These are phyloP conservation scores for Puccinia triticina DNA, from an alignment of 1,284 basidiomycete genomes.

Conservation along the genomic window DNA sequence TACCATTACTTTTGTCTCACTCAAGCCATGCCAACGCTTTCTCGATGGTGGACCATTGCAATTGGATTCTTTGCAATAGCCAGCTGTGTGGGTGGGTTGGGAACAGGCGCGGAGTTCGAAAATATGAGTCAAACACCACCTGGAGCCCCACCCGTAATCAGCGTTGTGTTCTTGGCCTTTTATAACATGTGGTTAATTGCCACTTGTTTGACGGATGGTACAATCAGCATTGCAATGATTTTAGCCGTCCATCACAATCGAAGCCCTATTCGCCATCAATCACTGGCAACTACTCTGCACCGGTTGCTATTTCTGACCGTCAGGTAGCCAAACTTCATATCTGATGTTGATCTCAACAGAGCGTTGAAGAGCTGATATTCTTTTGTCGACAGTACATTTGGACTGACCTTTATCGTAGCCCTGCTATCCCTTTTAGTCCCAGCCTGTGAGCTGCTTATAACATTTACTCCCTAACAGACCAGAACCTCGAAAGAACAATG, in stretches of 20 bases:
- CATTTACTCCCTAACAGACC: not conserved
- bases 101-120: not conserved
- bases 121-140: not conserved
- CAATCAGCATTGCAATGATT: not conserved
- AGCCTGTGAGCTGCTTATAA: not conserved
- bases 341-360: not conserved
- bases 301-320: not conserved
- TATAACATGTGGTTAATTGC: not conserved
- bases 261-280: not conserved
- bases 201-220: not conserved
- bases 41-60: not conserved
- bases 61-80: not conserved
- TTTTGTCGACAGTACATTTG: not conserved
- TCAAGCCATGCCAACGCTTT: conserved; percentile 5
- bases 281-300: not conserved
- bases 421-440: not conserved
- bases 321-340: not conserved
- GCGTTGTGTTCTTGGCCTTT: not conserved
- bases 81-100: not conserved
- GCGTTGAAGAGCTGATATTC: not conserved
- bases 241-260: not conserved
- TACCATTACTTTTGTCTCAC: not conserved
- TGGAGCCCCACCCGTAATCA: not conserved
- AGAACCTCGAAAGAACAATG: not conserved
- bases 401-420: not conserved